Percentiles rank a stretch among this genome's conserved stretches.
Conservation (phyloP, 768 basidiomycete species). For the Suillus lakei region DNA sequence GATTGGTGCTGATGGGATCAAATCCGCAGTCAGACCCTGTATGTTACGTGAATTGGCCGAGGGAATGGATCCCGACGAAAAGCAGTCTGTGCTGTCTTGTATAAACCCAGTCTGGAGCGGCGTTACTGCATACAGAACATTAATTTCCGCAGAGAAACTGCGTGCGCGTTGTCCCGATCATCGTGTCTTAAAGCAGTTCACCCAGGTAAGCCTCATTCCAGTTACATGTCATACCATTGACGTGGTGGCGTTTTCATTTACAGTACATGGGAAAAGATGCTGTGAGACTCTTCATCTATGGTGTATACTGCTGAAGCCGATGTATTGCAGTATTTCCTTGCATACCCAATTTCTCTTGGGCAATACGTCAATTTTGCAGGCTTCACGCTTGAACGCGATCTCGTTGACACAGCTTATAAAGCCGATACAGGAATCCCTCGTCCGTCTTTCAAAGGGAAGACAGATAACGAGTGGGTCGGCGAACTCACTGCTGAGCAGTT, state of each 20-base stretch:
- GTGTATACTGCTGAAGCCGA: not conserved
- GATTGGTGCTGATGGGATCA: slow-evolving; percentile 70
- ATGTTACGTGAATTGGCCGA: slow-evolving; percentile 39
- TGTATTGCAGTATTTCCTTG: slow-evolving; percentile 55
- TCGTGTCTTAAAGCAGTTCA: slow-evolving; percentile 50
- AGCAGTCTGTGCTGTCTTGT: slow-evolving; percentile 44
- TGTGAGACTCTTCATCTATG: slow-evolving; percentile 32
- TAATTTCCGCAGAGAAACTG: slow-evolving; percentile 57
- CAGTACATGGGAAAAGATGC: slow-evolving; percentile 63
- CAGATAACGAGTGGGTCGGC: slow-evolving; percentile 54
- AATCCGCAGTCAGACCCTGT: slow-evolving; percentile 50
- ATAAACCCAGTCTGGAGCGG: slow-evolving; percentile 66
- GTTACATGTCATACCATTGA: slow-evolving; percentile 6
- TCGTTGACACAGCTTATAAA: slow-evolving; percentile 52
- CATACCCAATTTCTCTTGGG: slow-evolving; percentile 64
- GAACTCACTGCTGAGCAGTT: slow-evolving; percentile 51
- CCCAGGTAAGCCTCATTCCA: slow-evolving; percentile 42
- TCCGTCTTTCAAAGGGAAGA: slow-evolving; percentile 20
- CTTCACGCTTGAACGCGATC: slow-evolving; percentile 53
- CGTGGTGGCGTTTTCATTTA: not conserved
- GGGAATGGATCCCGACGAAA: slow-evolving; percentile 45
- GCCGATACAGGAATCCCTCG: slow-evolving; percentile 15
- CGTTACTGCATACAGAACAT: slow-evolving; percentile 57
- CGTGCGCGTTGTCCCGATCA: slow-evolving; percentile 49
- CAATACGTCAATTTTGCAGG: slow-evolving; percentile 67